phyloP scores from a whole-genome alignment of 768 basidiomycete species.

The Porphyrellus cyaneotinctus region DNA sequence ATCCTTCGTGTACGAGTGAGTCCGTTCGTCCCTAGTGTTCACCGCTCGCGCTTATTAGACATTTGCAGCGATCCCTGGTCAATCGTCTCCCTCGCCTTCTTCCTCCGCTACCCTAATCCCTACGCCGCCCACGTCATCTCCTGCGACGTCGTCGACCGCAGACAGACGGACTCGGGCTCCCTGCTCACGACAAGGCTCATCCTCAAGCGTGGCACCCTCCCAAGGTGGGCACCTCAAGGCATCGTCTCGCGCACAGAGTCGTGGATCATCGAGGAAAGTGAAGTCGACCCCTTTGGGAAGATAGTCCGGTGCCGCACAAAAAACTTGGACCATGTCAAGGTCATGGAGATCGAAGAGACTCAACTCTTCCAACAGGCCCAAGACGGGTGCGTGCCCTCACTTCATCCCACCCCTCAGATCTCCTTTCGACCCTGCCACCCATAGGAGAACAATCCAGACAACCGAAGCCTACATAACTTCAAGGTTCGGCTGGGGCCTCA shows the following conservation, averaged over 20 bases:
- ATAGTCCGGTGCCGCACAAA: slow-evolving; percentile 74
- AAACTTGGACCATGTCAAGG: slow-evolving; percentile 91
- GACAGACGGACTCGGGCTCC: slow-evolving; percentile 65
- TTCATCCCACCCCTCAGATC: not conserved
- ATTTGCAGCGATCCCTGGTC: slow-evolving; percentile 81
- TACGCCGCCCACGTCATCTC: slow-evolving; percentile 91
- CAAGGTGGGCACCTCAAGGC: slow-evolving; percentile 85
- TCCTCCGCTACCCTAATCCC: slow-evolving; percentile 93
- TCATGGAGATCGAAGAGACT: slow-evolving; percentile 89
- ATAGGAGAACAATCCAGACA: slow-evolving; percentile 74
- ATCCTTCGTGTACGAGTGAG: slow-evolving; percentile 55
- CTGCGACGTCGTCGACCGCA: slow-evolving; percentile 91
- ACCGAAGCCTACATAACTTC: slow-evolving; percentile 88
- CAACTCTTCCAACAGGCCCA: slow-evolving; percentile 64
- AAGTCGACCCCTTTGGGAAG: slow-evolving; percentile 82
- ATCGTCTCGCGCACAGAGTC: slow-evolving; percentile 83
- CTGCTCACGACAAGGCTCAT: slow-evolving; percentile 87
- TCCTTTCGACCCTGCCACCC: slow-evolving; percentile 2
- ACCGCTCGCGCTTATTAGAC: not conserved
- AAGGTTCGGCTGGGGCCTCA: slow-evolving; percentile 86
- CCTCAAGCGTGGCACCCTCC: slow-evolving; percentile 86
- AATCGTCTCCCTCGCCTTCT: slow-evolving; percentile 90
- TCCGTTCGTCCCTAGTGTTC: not conserved
- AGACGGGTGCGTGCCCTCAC: slow-evolving; percentile 55
- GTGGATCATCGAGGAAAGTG: slow-evolving; percentile 94